Evolutionary conservation across 1,139 yeast species (phyloP), one percentile per base, ranked within the genome.

Genomic region (Hansenula sp.): DNA sequence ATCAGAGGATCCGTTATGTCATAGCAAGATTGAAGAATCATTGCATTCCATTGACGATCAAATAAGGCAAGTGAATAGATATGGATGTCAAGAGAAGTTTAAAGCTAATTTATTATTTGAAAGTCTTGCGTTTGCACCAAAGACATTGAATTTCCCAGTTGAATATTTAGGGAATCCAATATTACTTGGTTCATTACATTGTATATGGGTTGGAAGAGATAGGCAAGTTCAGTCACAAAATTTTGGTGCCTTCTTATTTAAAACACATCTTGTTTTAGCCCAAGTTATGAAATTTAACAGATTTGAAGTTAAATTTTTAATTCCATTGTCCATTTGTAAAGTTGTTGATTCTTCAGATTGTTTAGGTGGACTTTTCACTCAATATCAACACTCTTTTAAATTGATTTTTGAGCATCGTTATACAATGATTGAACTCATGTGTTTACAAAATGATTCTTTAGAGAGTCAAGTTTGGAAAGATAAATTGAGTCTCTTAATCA

Each of bases 241-340:
- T 14, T 55, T 64, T 40, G 78, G 75, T 2, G 64, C 68, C 0
- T 55, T 77, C 33, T 51, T 77, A 24, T 79, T 73, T 59, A 76
- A 77, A 47, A 69, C 77, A 11, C 79, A 75, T 52, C 52, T 79
- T 13, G 45, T 78, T 0, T 36, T 65, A 22, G 55, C 64, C 22
- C 42, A 59, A 25, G 48, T 59, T 18, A 44, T 49, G 29, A 59
- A 56, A 37, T 37, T 43, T 10, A 52, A 47, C 24, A 56, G 48
- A 24, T 57, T 56, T 31, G 64, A 61, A 3, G 65, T 73, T 9
- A 61, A 58, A 20, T 75, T 77, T 45, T 60, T 77, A 16, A 64
- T 80, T 6, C 81, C 85, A 0, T 56, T 78, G 18, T 50, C 70
- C 3, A 62, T 64, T 22, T 61, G 71, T 38, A 51, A 52, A 28